Percentiles rank a stretch among this genome's conserved stretches.
These are phyloP conservation scores for Penicillium canariense DNA, from an alignment of 495 filamentous ascomycete species.

Conservation along the genomic window DNA sequence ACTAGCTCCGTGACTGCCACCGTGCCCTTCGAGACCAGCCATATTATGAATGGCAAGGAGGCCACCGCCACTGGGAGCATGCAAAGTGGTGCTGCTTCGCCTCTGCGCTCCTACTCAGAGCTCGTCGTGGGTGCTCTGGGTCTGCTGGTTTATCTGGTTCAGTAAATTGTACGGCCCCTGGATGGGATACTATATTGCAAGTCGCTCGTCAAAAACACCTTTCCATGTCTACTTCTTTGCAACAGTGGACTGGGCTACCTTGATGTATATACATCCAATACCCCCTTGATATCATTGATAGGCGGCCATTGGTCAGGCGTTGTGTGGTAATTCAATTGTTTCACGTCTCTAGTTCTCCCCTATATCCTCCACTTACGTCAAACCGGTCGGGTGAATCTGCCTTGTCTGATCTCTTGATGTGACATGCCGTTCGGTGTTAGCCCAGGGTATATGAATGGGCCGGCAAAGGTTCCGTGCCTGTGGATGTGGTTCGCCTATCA, in stretches of 20 bases:
- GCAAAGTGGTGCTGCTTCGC: conserved; percentile 18
- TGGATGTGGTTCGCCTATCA: too few species aligned
- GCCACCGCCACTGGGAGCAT: conserved; percentile 13
- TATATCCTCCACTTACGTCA: too few species aligned
- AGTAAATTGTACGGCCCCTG: conserved; percentile 3
- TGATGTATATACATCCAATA: conserved; percentile 24
- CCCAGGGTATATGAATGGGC: too few species aligned
- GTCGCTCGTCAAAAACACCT: conserved; percentile 1
- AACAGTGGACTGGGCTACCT: conserved; percentile 6
- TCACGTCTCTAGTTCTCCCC: not conserved
- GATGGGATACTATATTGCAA: not conserved
- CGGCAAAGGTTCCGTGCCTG: too few species aligned
- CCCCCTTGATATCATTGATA: conserved; percentile 16
- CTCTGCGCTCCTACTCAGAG: conserved; percentile 14
- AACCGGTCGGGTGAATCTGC: too few species aligned
- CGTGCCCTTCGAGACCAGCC: conserved; percentile 6
- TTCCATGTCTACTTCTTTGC: not conserved
- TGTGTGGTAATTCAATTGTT: conserved; percentile 15
- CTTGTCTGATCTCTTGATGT: too few species aligned
- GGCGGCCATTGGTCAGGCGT: conserved; percentile 14
- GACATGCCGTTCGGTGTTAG: too few species aligned
- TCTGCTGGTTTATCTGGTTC: conserved; percentile 18
- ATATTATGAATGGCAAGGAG: conserved; percentile 8
- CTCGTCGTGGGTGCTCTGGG: conserved; percentile 16
- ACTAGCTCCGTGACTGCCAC: conserved; percentile 8